Evolutionary conservation across 2,329 filamentous ascomycete species (phyloP), one percentile per base, ranked within the genome.

Genomic region (Elsinoe ampelina): DNA sequence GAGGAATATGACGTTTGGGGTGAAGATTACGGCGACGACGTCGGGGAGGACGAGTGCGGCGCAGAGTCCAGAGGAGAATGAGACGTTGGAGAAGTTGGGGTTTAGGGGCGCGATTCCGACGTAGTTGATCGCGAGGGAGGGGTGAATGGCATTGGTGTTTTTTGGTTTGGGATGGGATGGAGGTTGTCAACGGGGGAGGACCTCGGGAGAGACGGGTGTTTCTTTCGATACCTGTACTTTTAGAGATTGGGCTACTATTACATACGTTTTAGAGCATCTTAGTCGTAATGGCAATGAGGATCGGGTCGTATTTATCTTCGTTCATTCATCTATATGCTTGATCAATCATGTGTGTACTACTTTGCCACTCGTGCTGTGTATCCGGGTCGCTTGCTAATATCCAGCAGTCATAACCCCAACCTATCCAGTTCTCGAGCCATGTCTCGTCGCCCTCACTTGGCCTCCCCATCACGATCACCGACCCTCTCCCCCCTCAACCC

Each of bases 91-190:
- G 54, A 45, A 26, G 26, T 32, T 56, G 12, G 54, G 54, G 3
- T 56, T 56, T n/a, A 26, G 32, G 12, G 54, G 54, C 2, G 54
- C 54, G 13, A 39, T 56, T 20, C 54, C 54, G 35, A 39, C 54
- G 7, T 56, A 43, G 39, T 3, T 50, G 41, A 45, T 13, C 3
- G 12, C n/a, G 26, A 19, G 5, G 1, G 12, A 15, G 26, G 8
- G 12, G 26, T 50, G 45, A 26, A 34, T 50, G 22, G 45, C 41
- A 45, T 12, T 26, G 41, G 41, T 11, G 41, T 45, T 45, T 45
- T 45, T 10, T 22, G 19, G 41, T 19, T 15, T 45, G 10, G 12
- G 11, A 26, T 45, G 15, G 22, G 45, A 13, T 15, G 30, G 5
- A 22, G 22, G 22, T 22, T 22, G 22, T 5, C 3, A 5, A 22